Conservation (phyloP, 371 early-diverging fungal species). For the Circinella minor region DNA sequence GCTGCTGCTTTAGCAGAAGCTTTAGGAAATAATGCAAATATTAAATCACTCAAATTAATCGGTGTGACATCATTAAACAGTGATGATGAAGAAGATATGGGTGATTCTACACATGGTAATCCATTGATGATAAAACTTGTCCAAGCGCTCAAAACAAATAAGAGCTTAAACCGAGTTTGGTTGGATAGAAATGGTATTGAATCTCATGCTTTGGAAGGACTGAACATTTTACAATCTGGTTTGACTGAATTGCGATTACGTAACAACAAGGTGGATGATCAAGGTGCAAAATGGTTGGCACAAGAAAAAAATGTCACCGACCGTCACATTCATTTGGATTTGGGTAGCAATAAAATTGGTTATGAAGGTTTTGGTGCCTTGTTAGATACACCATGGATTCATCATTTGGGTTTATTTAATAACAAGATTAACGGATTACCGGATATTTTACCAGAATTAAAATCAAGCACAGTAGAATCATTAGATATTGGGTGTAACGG, state of each 20-base stretch:
- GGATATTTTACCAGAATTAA: constrained; percentile 37
- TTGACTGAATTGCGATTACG: constrained; percentile 51
- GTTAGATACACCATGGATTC: constrained; percentile 33
- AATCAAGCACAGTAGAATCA: constrained; percentile 34
- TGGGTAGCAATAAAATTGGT: constrained; percentile 56
- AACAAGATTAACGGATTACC: constrained; percentile 52
- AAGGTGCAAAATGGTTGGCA: constrained; percentile 46
- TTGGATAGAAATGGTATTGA: constrained; percentile 59
- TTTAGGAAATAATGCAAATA: constrained; percentile 35
- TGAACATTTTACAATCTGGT: constrained; percentile 10
- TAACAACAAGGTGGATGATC: constrained; percentile 57
- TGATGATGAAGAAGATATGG: constrained; percentile 25
- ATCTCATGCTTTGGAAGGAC: constrained; percentile 18
- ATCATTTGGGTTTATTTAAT: constrained; percentile 57
- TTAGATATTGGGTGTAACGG: constrained; percentile 63
- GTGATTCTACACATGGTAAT: constrained; percentile 47
- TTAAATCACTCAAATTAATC: constrained; percentile 49
- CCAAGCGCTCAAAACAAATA: constrained; percentile 32
- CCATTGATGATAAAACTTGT: constrained; percentile 41
- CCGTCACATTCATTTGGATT: constrained; percentile 37
- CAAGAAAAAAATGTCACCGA: constrained; percentile 16
- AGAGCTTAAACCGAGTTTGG: constrained; percentile 45
- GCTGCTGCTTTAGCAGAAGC: constrained; percentile 42
- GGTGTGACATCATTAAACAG: constrained; percentile 36
- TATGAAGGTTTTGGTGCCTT: constrained; percentile 47